Conservation (phyloP, 73 alveolate genomes). For the Tetrahymena elliotti region DNA sequence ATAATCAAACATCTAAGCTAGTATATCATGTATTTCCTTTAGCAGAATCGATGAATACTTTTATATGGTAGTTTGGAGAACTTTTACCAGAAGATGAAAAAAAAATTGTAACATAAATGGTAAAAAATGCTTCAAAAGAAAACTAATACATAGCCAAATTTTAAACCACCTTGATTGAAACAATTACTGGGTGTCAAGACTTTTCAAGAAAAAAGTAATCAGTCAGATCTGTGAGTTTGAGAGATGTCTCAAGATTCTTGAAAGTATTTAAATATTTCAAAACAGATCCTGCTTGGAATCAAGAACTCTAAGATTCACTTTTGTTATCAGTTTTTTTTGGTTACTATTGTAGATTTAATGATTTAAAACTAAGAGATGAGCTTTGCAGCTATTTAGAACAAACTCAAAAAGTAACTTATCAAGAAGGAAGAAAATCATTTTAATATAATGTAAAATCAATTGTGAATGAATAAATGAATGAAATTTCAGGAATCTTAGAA, state of each 20-base stretch:
- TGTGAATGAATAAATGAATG: background rate
- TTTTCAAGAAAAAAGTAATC: slow-evolving; percentile 39
- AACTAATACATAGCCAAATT: background rate
- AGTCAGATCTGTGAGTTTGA: slow-evolving; percentile 52
- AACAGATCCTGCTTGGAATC: slow-evolving; percentile 38
- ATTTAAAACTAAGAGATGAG: background rate
- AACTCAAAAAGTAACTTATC: background rate
- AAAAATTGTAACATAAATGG: slow-evolving; percentile 46
- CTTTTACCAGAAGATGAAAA: slow-evolving; percentile 42
- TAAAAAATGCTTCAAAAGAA: background rate
- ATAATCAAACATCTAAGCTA: background rate
- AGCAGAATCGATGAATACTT: slow-evolving; percentile 54
- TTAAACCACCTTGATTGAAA: background rate
- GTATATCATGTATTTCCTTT: slow-evolving; percentile 51
- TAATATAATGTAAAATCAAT: background rate
- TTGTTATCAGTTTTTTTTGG: background rate
- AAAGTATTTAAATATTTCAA: slow-evolving; percentile 19
- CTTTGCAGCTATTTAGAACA: background rate
- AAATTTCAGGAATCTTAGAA: background rate
- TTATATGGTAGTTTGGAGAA: slow-evolving; percentile 41
- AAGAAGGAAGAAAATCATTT: background rate
- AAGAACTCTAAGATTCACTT: background rate
- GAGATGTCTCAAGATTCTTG: slow-evolving; percentile 49
- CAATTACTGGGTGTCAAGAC: slow-evolving; percentile 37
- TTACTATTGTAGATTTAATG: background rate